A percentile compares a stretch with the other conserved stretches of the same genome.
These are phyloP conservation scores for Sordaria brevicollis DNA, from an alignment of 495 filamentous ascomycete genomes.

Conservation along the genomic window DNA sequence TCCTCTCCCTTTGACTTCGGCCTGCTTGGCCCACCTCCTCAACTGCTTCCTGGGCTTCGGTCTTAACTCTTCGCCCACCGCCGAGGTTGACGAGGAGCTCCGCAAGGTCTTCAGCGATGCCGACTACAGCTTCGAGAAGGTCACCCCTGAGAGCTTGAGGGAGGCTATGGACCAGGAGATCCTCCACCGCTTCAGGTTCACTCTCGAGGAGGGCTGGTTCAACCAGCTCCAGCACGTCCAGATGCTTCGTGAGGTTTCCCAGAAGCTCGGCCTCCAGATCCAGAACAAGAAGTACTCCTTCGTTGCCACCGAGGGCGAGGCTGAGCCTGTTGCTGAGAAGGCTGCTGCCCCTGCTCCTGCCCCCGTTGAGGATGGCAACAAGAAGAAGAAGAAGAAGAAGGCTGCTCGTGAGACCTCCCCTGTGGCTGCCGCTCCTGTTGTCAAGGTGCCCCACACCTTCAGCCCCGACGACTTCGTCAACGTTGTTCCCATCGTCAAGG, in stretches of 20 bases:
- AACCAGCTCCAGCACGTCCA: slow-evolving; percentile 61
- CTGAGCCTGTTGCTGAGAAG: slow-evolving; percentile 12
- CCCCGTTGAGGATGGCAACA: slow-evolving; percentile 18
- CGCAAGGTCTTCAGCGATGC: slow-evolving; percentile 66
- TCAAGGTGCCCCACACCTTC: slow-evolving; percentile 53
- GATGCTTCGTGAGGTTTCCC: slow-evolving; percentile 74
- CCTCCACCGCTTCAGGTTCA: slow-evolving; percentile 60
- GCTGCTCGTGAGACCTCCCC: slow-evolving; percentile 42
- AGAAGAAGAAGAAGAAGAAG: slow-evolving; percentile 68
- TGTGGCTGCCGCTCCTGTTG: slow-evolving; percentile 41
- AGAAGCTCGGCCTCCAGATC: slow-evolving; percentile 89
- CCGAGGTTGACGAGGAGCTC: slow-evolving; percentile 66
- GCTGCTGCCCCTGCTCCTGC: slow-evolving; percentile 17
- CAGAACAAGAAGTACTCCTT: slow-evolving; percentile 76
- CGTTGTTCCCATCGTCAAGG: slow-evolving; percentile 86
- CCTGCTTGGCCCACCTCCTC: slow-evolving; percentile 76
- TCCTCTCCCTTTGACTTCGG: slow-evolving; percentile 63
- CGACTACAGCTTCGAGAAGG: slow-evolving; percentile 71
- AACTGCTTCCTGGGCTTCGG: slow-evolving; percentile 84
- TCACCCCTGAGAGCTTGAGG: slow-evolving; percentile 61
- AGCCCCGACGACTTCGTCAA: slow-evolving; percentile 78
- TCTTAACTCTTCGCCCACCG: slow-evolving; percentile 63
- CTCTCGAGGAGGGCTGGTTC: slow-evolving; percentile 57
- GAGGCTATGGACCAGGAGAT: slow-evolving; percentile 64
- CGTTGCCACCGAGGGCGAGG: slow-evolving; percentile 21